Conservation (phyloP, 2,329 filamentous ascomycete genomes). For the Rhinocladiella mackenziei region DNA sequence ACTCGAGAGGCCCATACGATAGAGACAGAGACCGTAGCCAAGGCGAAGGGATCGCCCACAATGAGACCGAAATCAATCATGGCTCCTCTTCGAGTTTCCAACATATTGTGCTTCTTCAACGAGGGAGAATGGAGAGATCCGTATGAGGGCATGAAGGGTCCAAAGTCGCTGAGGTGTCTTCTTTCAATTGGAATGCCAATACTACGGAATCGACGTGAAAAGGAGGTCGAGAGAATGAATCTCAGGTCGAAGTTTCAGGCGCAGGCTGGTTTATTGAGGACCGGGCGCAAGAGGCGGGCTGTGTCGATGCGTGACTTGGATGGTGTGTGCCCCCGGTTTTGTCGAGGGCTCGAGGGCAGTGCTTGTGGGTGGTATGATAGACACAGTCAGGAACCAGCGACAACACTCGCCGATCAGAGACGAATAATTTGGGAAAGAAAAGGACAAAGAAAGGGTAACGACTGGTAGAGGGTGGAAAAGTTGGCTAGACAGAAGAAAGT, state of each 20-base stretch:
- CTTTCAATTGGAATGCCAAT: constrained; percentile 1
- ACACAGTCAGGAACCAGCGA: constrained; percentile 9
- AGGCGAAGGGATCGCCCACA: constrained; percentile 89
- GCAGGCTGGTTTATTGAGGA: constrained; percentile 19
- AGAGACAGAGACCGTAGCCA: constrained; percentile 88
- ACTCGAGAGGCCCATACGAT: constrained; percentile 58
- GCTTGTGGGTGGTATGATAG: constrained; percentile 9
- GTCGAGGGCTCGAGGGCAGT: no score
- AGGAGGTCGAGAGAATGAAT: constrained; percentile 7
- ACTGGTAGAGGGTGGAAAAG: constrained; percentile 19
- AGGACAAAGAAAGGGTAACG: constrained; percentile 17
- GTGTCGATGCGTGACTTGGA: constrained; percentile 5
- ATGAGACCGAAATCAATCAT: constrained; percentile 78
- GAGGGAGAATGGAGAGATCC: constrained; percentile 69
- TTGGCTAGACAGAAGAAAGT: constrained; percentile 12
- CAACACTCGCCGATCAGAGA: constrained; percentile 16
- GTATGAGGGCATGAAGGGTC: constrained; percentile 65
- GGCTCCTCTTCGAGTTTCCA: constrained; percentile 26
- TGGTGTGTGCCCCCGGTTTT: constrained; percentile 10
- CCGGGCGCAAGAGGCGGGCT: constrained; percentile 21
- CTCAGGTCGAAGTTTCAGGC: constrained; percentile 8
- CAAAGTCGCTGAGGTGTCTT: constrained; percentile 6
- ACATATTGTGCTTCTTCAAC: constrained; percentile 58
- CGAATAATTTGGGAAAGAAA: constrained; percentile 8
- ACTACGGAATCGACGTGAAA: neutral